phyloP scores from a whole-genome alignment of 2,329 filamentous ascomycete genomes.

The Arthrobotrys megalospora region DNA sequence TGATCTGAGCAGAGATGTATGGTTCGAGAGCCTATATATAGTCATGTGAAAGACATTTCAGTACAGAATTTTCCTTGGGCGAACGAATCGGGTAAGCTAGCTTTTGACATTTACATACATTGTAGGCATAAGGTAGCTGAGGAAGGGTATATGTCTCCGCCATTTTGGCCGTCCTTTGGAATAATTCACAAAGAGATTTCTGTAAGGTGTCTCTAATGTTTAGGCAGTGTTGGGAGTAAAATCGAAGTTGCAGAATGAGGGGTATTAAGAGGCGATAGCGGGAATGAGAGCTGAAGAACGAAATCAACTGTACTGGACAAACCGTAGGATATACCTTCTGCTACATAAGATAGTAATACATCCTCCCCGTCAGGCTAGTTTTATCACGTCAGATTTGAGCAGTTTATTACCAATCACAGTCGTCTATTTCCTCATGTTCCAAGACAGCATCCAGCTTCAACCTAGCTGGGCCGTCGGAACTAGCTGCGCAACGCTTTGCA shows the following conservation, averaged over 20 bases:
- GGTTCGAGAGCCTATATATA: conserved; percentile 76
- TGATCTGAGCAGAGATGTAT: conserved; percentile 82
- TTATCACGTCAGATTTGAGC: conserved; percentile 36
- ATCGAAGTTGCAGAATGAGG: neutral
- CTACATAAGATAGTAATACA: neutral
- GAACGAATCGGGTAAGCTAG: no score
- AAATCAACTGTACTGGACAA: neutral
- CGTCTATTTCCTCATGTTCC: neutral
- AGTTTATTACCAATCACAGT: conserved; percentile 47
- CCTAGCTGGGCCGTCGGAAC: neutral
- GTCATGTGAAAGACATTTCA: neutral
- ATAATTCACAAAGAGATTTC: neutral
- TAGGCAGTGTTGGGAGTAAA: neutral
- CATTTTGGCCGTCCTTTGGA: conserved; percentile 16
- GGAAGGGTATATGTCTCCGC: conserved; percentile 74
- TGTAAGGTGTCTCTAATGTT: neutral
- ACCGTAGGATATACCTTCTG: neutral
- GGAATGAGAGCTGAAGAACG: no score
- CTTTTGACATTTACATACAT: conserved; percentile 72
- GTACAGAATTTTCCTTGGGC: no score
- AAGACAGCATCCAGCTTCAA: neutral
- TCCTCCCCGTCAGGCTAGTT: neutral
- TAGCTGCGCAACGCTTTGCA: conserved; percentile 14
- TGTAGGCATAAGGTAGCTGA: conserved; percentile 77
- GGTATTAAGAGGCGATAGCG: neutral